These are phyloP conservation scores for Neurospora sp. DNA, from an alignment of 495 filamentous ascomycete species.

Conservation along the genomic window DNA sequence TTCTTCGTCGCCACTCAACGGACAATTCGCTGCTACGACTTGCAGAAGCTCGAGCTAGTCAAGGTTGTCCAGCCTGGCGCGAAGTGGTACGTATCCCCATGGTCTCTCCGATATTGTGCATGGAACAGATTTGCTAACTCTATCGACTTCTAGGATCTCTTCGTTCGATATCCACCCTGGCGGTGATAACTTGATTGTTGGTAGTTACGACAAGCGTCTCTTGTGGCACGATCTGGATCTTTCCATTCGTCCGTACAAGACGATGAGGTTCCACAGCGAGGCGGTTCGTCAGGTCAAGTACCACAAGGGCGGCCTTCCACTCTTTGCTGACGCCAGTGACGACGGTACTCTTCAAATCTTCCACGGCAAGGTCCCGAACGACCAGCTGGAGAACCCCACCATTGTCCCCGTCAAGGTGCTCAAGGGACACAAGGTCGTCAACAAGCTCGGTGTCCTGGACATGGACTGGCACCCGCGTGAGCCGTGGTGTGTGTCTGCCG, in stretches of 20 bases:
- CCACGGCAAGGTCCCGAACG: constrained; percentile 87
- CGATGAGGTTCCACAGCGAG: constrained; percentile 82
- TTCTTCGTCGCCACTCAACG: constrained; percentile 95
- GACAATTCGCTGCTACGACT: constrained; percentile 82
- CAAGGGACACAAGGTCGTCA: constrained; percentile 73
- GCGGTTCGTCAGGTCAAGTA: constrained; percentile 82
- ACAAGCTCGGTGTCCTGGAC: constrained; percentile 80
- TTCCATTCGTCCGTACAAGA: constrained; percentile 84
- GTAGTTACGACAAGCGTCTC: constrained; percentile 85
- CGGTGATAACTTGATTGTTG: constrained; percentile 87
- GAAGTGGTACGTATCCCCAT: constrained; percentile 30
- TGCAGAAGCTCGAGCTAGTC: constrained; percentile 76
- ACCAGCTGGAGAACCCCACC: constrained; percentile 88
- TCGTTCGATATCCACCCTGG: constrained; percentile 86
- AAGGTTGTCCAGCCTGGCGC: constrained; percentile 89
- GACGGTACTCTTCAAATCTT: constrained; percentile 92
- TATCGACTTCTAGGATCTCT: constrained; percentile 60
- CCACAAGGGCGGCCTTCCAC: constrained; percentile 71
- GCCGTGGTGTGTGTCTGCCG: constrained; percentile 88
- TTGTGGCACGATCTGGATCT: constrained; percentile 97
- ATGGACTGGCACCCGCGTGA: constrained; percentile 89
- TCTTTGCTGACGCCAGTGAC: constrained; percentile 89
- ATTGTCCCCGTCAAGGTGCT: constrained; percentile 95
- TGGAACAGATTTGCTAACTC: constrained; percentile 3
- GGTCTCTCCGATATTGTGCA: background rate